Evolutionary conservation across 305 asterid genomes (phyloP).

Genomic region (Withania somnifera): DNA sequence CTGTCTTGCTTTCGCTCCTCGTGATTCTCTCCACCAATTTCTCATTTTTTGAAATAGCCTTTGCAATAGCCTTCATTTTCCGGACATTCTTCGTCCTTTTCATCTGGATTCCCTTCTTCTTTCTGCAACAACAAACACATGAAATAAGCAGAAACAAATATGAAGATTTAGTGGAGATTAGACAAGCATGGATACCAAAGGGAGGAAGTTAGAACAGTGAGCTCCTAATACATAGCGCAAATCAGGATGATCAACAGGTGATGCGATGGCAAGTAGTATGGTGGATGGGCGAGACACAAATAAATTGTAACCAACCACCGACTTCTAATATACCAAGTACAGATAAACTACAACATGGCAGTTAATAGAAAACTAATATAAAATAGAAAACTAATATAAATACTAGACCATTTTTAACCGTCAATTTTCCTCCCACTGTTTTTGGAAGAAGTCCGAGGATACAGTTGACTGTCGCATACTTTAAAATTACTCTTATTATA

Average conservation of each 20-base stretch:
- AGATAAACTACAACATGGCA: background rate
- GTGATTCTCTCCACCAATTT: conserved; percentile 30
- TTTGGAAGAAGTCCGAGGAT: too few relatives aligned
- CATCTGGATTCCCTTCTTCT: conserved; percentile 49
- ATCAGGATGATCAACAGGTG: background rate
- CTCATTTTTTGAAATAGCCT: conserved; percentile 50
- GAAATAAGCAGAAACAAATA: background rate
- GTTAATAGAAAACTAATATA: too few relatives aligned
- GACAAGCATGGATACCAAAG: background rate
- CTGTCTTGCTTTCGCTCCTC: conserved; percentile 41
- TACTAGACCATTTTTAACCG: background rate
- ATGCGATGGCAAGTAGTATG: background rate
- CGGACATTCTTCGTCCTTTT: conserved; percentile 60
- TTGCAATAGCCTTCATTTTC: conserved; percentile 59
- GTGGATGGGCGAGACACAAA: background rate
- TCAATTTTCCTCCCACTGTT: background rate
- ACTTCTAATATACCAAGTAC: background rate
- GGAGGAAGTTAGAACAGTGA: background rate
- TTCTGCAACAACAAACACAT: conserved; percentile 25
- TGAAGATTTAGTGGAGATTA: background rate
- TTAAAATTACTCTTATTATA: too few relatives aligned
- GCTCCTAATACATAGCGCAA: background rate
- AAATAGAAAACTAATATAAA: too few relatives aligned
- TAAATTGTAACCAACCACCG: background rate
- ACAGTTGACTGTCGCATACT: too few relatives aligned